Evolutionary conservation across 805 yeast genomes (phyloP), one percentile per base, ranked within the genome.

Genomic region (Isabelozyma heimii): DNA sequence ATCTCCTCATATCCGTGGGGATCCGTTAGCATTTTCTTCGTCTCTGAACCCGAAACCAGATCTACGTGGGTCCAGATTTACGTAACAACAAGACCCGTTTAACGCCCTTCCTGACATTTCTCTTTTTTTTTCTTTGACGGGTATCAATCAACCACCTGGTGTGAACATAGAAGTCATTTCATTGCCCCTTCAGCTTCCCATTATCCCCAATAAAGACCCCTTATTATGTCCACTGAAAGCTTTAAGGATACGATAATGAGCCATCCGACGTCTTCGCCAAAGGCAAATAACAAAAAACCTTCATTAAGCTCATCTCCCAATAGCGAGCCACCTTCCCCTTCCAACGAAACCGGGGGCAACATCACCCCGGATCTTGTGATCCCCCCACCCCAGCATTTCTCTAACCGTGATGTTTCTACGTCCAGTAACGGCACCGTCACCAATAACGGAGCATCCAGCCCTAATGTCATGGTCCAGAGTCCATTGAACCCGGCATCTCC

Each of bases 241-340:
- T 12, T 37, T 14, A 37, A n/a, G 14, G 40, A 37, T 13, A 9
- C 28, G n/a, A 26, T 24, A 26, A 41, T 27, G 40, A 26, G 26
- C 40, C 26, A 26, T 30, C 35, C 16, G 40, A 28, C 45, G 8
- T 13, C 44, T n/a, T 28, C 35, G 20, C 45, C 40, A 10, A 37
- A 5, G 14, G 10, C 40, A 10, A 37, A 10, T 10, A n/a, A 14
- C 16, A 37, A 14, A 14, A 37, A 14, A 9, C 40, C 40, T n/a
- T 16, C 40, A 12, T n/a, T 37, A 37, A 30, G 40, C 24, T 35
- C 40, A 13, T 24, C 16, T 13, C 46, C 40, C 16, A 24, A 24
- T 13, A 17, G 46, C 27, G 16, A 16, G 20, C 38, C 45, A 26
- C 45, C 38, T 17, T 44, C 33, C 6, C 46, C 45, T 26, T n/a